These are phyloP conservation scores for Xylaria longipes DNA, from an alignment of 495 filamentous ascomycete genomes.

Conservation along the genomic window DNA sequence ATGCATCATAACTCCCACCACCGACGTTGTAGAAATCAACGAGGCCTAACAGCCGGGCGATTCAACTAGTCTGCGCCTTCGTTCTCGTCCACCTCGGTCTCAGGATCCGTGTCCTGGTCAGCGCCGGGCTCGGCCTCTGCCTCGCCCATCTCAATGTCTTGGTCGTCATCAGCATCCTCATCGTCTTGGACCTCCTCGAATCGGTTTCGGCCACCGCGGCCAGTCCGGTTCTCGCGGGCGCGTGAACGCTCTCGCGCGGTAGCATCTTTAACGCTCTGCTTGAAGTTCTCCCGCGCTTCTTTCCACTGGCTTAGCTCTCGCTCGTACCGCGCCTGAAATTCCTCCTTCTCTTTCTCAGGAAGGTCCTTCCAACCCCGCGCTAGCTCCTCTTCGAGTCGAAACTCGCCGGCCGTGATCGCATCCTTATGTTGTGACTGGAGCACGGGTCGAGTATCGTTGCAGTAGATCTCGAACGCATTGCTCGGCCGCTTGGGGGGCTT, in stretches of 20 bases:
- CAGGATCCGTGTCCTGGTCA: slow-evolving; percentile 45
- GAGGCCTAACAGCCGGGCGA: not conserved
- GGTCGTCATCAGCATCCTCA: slow-evolving; percentile 37
- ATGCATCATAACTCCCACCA: not conserved
- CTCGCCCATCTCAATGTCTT: slow-evolving; percentile 42
- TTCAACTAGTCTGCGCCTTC: slow-evolving; percentile 27
- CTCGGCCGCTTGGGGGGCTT: slow-evolving; percentile 51
- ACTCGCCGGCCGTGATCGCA: slow-evolving; percentile 44
- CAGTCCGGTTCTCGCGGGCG: slow-evolving; percentile 29
- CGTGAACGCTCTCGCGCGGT: slow-evolving; percentile 42
- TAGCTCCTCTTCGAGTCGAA: slow-evolving; percentile 52
- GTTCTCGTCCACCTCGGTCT: slow-evolving; percentile 50
- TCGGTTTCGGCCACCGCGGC: slow-evolving; percentile 35
- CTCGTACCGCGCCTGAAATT: slow-evolving; percentile 51
- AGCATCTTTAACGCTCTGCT: slow-evolving; percentile 42
- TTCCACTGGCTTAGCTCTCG: slow-evolving; percentile 48
- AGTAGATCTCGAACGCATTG: slow-evolving; percentile 61
- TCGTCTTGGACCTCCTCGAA: slow-evolving; percentile 37
- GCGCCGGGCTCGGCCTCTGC: slow-evolving; percentile 36
- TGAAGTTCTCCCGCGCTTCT: slow-evolving; percentile 44
- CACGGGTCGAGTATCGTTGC: slow-evolving; percentile 49
- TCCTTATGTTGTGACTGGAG: slow-evolving; percentile 47
- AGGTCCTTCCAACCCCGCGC: slow-evolving; percentile 58
- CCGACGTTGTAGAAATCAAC: not conserved
- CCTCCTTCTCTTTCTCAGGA: slow-evolving; percentile 50